Evolutionary conservation across 495 filamentous ascomycete genomes (phyloP).

Genomic region (Hypoxylon intermedium): DNA sequence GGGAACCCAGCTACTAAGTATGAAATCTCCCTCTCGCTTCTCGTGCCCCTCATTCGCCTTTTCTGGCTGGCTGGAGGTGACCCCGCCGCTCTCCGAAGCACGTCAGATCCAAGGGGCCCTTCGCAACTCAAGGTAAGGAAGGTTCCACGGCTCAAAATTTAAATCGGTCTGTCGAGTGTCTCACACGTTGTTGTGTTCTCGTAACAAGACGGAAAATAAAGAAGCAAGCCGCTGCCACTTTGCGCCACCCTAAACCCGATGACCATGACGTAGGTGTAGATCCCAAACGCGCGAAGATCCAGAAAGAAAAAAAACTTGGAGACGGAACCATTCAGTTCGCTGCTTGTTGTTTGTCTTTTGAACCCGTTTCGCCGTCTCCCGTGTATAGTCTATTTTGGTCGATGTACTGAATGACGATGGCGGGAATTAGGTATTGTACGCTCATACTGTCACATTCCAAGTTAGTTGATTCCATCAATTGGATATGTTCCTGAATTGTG

Average conservation of each 20-base stretch:
- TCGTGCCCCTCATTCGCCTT: constrained; percentile 23
- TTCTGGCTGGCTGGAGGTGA: background rate
- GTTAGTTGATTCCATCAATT: constrained; percentile 40
- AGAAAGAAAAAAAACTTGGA: background rate
- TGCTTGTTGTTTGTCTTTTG: constrained; percentile 42
- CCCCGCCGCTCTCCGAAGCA: too few species aligned
- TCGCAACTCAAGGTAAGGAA: constrained; percentile 14
- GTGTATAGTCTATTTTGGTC: constrained; percentile 75
- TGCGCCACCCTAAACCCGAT: constrained; percentile 17
- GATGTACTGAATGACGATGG: constrained; percentile 78
- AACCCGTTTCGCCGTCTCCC: constrained; percentile 59
- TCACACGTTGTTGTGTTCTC: constrained; percentile 8
- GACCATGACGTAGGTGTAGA: constrained; percentile 14
- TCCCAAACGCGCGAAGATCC: background rate
- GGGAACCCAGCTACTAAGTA: background rate
- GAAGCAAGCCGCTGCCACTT: constrained; percentile 2
- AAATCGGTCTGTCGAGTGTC: background rate
- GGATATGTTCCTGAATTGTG: too few species aligned
- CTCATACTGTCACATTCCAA: constrained; percentile 17
- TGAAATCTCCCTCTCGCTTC: constrained; percentile 4
- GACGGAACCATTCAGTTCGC: constrained; percentile 5
- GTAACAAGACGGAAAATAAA: constrained; percentile 16
- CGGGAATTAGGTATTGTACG: constrained; percentile 63
- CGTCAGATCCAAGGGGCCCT: background rate
- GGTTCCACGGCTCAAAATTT: background rate